Conservation (phyloP, 768 basidiomycete species). For the Russula foetens region DNA sequence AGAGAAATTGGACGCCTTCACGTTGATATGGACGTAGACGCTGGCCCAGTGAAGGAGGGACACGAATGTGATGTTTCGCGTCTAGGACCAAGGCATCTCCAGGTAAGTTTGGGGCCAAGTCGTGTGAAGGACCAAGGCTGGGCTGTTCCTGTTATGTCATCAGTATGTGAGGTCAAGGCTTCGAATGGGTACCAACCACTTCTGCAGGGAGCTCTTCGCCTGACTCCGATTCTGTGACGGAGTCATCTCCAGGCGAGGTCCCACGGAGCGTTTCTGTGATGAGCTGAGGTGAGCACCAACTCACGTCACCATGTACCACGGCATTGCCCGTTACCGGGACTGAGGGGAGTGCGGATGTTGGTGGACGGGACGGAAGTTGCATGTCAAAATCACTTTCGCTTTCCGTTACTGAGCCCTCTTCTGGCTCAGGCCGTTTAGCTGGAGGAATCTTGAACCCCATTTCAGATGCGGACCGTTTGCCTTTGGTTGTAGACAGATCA, state of each 20-base stretch:
- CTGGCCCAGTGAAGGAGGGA: constrained; percentile 70
- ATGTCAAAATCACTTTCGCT: constrained; percentile 11
- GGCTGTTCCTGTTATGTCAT: not conserved
- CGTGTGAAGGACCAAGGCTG: constrained; percentile 29
- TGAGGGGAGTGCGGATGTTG: not conserved
- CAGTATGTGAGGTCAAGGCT: not conserved
- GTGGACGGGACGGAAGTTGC: not conserved
- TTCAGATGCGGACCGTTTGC: constrained; percentile 11
- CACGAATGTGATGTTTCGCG: constrained; percentile 34
- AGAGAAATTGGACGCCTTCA: constrained; percentile 80
- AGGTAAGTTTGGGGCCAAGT: constrained; percentile 34
- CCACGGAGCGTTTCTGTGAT: constrained; percentile 5
- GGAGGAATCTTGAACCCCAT: constrained; percentile 6
- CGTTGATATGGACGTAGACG: constrained; percentile 89
- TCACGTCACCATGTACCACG: not conserved
- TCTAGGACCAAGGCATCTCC: constrained; percentile 47
- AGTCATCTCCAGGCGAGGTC: constrained; percentile 26
- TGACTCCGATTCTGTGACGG: constrained; percentile 42
- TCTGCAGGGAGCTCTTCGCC: constrained; percentile 21
- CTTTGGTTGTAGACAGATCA: not conserved
- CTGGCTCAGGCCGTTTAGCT: constrained; percentile 3
- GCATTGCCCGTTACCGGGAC: not conserved
- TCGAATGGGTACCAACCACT: constrained; percentile 2
- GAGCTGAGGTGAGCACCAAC: not conserved
- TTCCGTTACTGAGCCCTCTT: constrained; percentile 8